Evolutionary conservation across 768 basidiomycete genomes (phyloP).

Genomic region (Saitozyma sp.): DNA sequence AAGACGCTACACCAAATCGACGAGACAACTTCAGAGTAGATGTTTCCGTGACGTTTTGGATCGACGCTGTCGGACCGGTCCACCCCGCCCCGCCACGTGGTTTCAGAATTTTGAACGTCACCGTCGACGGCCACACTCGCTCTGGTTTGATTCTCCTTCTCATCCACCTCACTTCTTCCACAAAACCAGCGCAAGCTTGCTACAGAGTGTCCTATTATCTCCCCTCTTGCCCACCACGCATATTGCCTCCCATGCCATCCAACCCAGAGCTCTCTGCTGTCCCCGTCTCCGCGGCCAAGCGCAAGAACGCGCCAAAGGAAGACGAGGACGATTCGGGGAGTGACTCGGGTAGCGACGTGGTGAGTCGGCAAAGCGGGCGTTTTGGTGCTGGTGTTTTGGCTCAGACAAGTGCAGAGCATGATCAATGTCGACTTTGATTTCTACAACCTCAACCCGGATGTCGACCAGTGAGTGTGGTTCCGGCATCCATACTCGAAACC

Average conservation of each 20-base stretch:
- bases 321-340: conserved; percentile 41
- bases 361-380: conserved; percentile 18
- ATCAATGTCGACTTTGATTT: conserved; percentile 93
- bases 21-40: too few species aligned
- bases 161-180: too few species aligned
- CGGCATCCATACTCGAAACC: background rate
- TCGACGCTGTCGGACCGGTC: too few species aligned
- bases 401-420: conserved; percentile 57
- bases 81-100: too few species aligned
- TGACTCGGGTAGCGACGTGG: conserved; percentile 50
- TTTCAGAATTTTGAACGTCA: too few species aligned
- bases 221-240: too few species aligned
- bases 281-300: conserved; percentile 31
- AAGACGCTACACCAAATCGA: too few species aligned
- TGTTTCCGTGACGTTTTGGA: too few species aligned
- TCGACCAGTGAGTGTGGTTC: conserved; percentile 63
- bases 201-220: too few species aligned
- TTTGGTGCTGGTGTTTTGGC: background rate
- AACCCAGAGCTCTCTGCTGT: conserved; percentile 25
- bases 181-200: too few species aligned
- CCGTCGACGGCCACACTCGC: too few species aligned
- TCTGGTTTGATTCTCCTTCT: too few species aligned
- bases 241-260: background rate
- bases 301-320: conserved; percentile 44
- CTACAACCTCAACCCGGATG: conserved; percentile 81